These are phyloP conservation scores for Penstemon newberryi DNA, from an alignment of 257 asterid species.

Conservation along the genomic window DNA sequence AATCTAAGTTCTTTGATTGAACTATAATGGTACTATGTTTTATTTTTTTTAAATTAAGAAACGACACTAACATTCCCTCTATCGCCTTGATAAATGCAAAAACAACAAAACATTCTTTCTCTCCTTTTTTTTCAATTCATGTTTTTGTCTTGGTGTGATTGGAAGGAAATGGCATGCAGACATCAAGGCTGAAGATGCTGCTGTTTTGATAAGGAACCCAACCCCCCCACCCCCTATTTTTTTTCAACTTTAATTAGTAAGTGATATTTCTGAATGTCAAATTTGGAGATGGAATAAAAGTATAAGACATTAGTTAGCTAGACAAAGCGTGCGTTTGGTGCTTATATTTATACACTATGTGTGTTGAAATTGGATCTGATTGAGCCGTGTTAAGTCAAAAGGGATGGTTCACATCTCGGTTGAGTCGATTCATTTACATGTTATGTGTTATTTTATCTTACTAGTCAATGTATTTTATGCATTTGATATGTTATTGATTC, in stretches of 20 bases:
- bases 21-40: constrained; percentile 42
- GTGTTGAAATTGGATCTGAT: neutral
- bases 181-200: constrained; percentile 35
- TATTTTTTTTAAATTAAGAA: constrained; percentile 9
- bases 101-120: constrained; percentile 49
- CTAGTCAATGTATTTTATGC: too few relatives aligned
- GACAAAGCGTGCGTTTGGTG: constrained; percentile 35
- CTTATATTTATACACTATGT: constrained; percentile 1
- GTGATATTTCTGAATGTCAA: too few relatives aligned
- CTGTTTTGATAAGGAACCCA: neutral
- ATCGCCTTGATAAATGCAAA: constrained; percentile 36
- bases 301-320: constrained; percentile 7
- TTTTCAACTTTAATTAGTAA: too few relatives aligned
- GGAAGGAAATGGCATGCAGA: constrained; percentile 56
- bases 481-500: too few relatives aligned
- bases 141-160: constrained; percentile 43
- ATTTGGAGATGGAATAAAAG: too few relatives aligned
- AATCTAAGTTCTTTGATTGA: constrained; percentile 59
- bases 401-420: constrained; percentile 26
- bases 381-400: too few relatives aligned
- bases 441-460: constrained; percentile 1
- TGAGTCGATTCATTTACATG: constrained; percentile 32
- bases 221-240: neutral
- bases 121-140: constrained; percentile 29
- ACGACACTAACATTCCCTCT: constrained; percentile 47